A percentile compares a stretch with the other conserved stretches of the same genome.
Evolutionary conservation across 192 early-diverging fungal species (phyloP).

Genomic region (Coemansia sp.): DNA sequence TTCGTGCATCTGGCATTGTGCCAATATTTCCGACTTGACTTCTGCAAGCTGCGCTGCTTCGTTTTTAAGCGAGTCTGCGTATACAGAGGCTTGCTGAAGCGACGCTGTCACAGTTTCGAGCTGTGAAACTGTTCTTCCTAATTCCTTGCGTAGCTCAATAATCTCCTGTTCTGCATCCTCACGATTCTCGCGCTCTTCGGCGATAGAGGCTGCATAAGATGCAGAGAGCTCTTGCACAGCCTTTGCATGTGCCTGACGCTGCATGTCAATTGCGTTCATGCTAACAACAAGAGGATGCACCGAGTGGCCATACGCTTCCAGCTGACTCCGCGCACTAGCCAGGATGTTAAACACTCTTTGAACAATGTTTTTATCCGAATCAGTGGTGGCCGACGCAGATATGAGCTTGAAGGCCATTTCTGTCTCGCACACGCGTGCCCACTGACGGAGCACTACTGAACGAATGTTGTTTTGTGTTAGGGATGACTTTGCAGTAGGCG

Average conservation of each 20-base stretch:
- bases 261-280: background rate
- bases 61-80: background rate
- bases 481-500: background rate
- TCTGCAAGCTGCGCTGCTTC: slow-evolving; percentile 5
- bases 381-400: background rate
- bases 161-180: slow-evolving; percentile 6
- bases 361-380: no score
- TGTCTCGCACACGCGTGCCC: slow-evolving; percentile 22
- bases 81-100: background rate
- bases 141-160: background rate
- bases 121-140: background rate
- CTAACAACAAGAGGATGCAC: no score
- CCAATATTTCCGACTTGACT: background rate
- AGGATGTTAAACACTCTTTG: no score
- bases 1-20: slow-evolving; percentile 7
- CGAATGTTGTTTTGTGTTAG: slow-evolving; percentile 1
- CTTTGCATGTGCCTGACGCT: background rate
- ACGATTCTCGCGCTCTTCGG: background rate
- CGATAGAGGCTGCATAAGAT: background rate
- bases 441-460: slow-evolving; percentile 19
- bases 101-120: background rate
- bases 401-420: slow-evolving; percentile 2
- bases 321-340: no score
- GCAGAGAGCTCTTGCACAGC: background rate
- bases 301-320: no score